phyloP scores from a whole-genome alignment of 129 eudicot genomes.

The Rutidosis leptorrhynchoides region DNA sequence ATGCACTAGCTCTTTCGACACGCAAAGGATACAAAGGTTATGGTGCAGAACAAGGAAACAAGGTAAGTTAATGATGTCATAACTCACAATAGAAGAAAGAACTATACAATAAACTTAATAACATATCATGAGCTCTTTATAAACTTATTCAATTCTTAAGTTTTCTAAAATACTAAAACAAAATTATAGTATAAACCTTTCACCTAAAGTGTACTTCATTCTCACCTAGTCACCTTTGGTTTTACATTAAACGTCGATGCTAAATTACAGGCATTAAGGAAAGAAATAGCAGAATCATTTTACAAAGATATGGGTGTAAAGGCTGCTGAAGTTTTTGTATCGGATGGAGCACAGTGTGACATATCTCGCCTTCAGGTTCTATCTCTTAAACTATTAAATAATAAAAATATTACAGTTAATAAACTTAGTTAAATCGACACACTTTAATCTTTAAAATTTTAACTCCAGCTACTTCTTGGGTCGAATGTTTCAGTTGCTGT shows the following conservation, averaged over 20 bases:
- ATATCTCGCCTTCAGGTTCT: conserved; percentile 64
- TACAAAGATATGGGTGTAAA: conserved; percentile 43
- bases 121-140: neutral
- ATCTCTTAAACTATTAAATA: neutral
- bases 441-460: conserved; percentile 2
- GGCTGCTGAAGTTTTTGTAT: conserved; percentile 55
- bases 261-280: conserved; percentile 45
- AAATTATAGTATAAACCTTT: neutral
- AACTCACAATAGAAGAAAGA: neutral
- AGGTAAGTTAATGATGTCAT: conserved; percentile 31
- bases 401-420: neutral
- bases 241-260: neutral
- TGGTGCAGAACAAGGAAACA: conserved; percentile 87
- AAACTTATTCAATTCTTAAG: neutral
- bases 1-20: conserved; percentile 60
- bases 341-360: conserved; percentile 66
- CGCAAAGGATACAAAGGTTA: conserved; percentile 73
- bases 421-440: conserved; percentile 1
- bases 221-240: neutral
- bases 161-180: neutral
- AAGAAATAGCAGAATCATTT: conserved; percentile 48
- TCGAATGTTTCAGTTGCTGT: conserved; percentile 76
- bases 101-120: too few relatives aligned
- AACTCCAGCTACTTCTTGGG: conserved; percentile 67
- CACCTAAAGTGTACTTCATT: neutral